phyloP scores from a whole-genome alignment of 1,284 basidiomycete genomes.

The Trichosporon sp. region DNA sequence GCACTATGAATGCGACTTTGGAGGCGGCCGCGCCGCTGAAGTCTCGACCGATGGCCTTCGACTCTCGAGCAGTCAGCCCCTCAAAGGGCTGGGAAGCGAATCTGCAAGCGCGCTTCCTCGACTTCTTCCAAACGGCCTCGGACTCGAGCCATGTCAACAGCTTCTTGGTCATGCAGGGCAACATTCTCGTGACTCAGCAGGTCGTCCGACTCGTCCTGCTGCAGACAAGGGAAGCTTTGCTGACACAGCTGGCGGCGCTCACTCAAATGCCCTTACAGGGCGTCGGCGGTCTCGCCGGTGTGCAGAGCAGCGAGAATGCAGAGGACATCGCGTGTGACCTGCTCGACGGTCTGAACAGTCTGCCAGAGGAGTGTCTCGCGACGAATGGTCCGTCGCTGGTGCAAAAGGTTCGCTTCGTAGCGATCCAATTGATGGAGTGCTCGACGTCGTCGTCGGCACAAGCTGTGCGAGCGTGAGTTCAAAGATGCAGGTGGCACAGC shows the following conservation, averaged over 20 bases:
- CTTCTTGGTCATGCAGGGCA: conserved; percentile 39
- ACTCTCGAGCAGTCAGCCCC: conserved; percentile 28
- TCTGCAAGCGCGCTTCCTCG: conserved; percentile 29
- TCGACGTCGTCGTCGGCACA: conserved; percentile 20
- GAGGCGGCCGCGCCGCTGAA: conserved; percentile 27
- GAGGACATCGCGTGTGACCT: conserved; percentile 41
- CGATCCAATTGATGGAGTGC: conserved; percentile 40
- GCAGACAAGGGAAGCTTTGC: conserved; percentile 33
- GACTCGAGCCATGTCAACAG: conserved; percentile 28
- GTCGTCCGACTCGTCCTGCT: conserved; percentile 37
- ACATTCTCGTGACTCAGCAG: conserved; percentile 43
- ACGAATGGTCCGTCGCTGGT: conserved; percentile 42
- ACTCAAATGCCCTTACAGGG: conserved; percentile 33
- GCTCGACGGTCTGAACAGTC: conserved; percentile 37
- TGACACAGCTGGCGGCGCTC: conserved; percentile 27
- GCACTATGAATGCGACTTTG: conserved; percentile 22
- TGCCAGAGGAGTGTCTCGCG: conserved; percentile 38
- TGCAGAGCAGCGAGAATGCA: conserved; percentile 26
- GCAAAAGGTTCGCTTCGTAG: conserved; percentile 44
- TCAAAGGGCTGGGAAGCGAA: conserved; percentile 38
- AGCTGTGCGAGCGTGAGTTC: conserved; percentile 33
- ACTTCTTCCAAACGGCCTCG: conserved; percentile 28
- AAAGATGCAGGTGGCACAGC: too few species aligned
- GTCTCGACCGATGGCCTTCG: conserved; percentile 26
- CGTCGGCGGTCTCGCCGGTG: conserved; percentile 24